Evolutionary conservation across 2,329 filamentous ascomycete genomes (phyloP).

Genomic region (Aureobasidium sp.): DNA sequence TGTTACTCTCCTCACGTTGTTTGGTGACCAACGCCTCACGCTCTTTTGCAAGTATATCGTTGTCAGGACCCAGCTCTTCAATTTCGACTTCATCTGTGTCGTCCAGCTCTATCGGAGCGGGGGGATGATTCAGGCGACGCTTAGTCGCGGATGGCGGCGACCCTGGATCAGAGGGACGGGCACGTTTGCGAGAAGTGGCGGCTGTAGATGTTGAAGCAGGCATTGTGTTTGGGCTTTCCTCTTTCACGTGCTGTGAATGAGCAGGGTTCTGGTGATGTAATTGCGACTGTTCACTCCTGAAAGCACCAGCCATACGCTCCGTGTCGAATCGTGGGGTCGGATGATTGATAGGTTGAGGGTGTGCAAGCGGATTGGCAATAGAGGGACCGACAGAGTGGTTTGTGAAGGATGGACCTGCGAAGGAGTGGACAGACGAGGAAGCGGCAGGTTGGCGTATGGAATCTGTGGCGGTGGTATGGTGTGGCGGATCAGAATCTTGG

Average conservation of each 20-base stretch:
- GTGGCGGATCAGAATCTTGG: not conserved
- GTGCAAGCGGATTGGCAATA: not conserved
- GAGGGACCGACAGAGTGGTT: not conserved
- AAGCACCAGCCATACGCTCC: not conserved
- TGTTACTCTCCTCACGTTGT: conserved; percentile 29
- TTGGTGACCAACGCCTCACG: conserved; percentile 41
- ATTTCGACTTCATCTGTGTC: not conserved
- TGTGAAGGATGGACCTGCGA: not conserved
- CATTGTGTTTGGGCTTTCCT: not conserved
- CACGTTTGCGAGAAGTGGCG: conserved; percentile 1
- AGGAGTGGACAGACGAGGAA: not conserved
- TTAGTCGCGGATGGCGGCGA: not conserved
- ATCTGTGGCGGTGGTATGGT: not conserved
- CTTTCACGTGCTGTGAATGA: not conserved
- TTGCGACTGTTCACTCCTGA: not conserved
- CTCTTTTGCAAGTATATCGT: conserved; percentile 44
- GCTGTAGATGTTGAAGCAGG: not conserved
- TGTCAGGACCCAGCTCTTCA: not conserved
- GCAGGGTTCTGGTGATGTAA: not conserved
- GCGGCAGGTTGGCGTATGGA: not conserved
- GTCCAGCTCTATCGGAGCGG: not conserved
- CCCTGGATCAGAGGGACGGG: not conserved
- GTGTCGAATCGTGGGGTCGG: not conserved
- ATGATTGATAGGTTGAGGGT: not conserved
- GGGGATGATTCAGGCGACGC: not conserved